Base-by-base conservation (phyloP, 2,329 filamentous ascomycete species). In the Helotiales sp. region DNA sequence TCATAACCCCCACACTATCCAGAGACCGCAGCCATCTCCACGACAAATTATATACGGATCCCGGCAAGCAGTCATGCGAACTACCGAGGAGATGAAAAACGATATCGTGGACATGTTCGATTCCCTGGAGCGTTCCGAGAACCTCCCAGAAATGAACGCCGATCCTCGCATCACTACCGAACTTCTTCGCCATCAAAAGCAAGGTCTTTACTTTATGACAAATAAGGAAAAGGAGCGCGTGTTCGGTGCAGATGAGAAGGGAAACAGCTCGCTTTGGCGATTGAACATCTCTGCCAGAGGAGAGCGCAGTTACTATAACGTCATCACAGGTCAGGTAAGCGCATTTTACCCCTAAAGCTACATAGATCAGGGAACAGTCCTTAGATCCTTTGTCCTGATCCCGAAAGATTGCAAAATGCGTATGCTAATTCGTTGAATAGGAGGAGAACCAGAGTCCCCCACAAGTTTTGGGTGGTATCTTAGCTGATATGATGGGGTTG, bases 71-170 rank as follows among this genome's bases (percentile, higher is more conserved):
- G 73, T 74, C 43, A 79, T 77, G 57, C 87, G 93, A 34, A 95
- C 92, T 0, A 89, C 90, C 0, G 95, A 98, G 73, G 93, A 98
- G 79, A 91, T 97, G 67, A 90, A 91, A 10, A 89, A 88, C 70
- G 93, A 97, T 65, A 91, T 97, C 24, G 87, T 93, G 78, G 89
- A 88, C 49, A 92, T 98, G 76, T 97, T 99, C 74, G 93, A 97
- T 80, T 91, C 90, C 7, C 86, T 97, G 45, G 87, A 89, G 28
- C 89, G 89, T 73, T 89, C 86, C 10, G 91, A 96, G 64, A 88
- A 93, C 67, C 81, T 98, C 6, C 91, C 91, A 0, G 86, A 90
- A 71, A 88, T 90, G 81, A 89, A 95, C 3, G 86, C 92, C 0
- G 84, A 87, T 62, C 70, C 80, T 2, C 79, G 82, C 6, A 85